Conservation (phyloP, 768 basidiomycete species). For the Thelephora ganbajun region DNA sequence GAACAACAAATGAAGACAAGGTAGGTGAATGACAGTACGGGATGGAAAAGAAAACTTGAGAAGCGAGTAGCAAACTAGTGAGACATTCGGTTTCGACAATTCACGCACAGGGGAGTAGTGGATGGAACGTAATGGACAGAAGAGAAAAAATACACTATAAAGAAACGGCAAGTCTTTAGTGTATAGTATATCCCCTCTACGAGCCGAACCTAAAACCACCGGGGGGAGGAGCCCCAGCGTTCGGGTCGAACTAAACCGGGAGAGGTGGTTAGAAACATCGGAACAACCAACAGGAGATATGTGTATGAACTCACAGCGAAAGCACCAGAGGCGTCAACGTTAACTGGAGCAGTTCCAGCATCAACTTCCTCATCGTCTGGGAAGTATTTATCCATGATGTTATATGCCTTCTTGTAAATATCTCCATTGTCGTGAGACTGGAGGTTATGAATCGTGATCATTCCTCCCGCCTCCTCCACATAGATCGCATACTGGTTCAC, state of each 20-base stretch:
- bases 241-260: constrained; percentile 57
- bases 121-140: neutral
- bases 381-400: constrained; percentile 98
- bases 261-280: constrained; percentile 4
- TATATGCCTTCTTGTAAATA: constrained; percentile 99
- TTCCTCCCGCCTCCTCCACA: constrained; percentile 97
- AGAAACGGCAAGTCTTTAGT: neutral
- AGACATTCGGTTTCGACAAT: neutral
- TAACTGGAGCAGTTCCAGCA: constrained; percentile 64
- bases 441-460: constrained; percentile 97
- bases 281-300: neutral
- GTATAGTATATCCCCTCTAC: neutral
- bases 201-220: constrained; percentile 89
- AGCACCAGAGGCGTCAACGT: constrained; percentile 57
- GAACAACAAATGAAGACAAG: too few relatives aligned
- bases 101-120: too few relatives aligned
- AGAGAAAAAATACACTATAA: constrained; percentile 3
- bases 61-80: too few relatives aligned
- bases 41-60: too few relatives aligned
- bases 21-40: too few relatives aligned
- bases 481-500: constrained; percentile 87
- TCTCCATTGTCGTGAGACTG: constrained; percentile 99
- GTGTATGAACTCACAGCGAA: constrained; percentile 44
- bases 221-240: constrained; percentile 79
- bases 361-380: constrained; percentile 93